These are phyloP conservation scores for Cutaneotrichosporon sp. DNA, from an alignment of 1,284 basidiomycete species.

Conservation along the genomic window DNA sequence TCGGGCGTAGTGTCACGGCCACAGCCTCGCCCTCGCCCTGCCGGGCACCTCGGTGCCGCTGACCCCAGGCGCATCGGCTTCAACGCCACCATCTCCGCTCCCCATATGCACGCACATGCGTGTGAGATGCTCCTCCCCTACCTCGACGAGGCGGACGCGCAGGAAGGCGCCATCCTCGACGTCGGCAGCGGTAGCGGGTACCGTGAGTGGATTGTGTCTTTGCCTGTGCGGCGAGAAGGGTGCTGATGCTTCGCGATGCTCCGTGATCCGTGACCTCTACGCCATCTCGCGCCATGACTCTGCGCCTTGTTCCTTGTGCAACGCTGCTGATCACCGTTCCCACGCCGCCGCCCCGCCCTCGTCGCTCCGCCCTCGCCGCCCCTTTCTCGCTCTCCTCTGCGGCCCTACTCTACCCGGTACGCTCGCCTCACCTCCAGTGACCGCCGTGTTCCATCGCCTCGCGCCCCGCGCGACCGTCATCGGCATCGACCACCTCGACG, in stretches of 20 bases:
- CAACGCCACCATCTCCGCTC: slow-evolving; percentile 54
- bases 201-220: slow-evolving; percentile 63
- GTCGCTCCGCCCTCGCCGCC: not conserved
- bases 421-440: slow-evolving; percentile 32
- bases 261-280: not conserved
- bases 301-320: no score
- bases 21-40: no score
- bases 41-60: not conserved
- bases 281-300: not conserved
- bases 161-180: slow-evolving; percentile 41
- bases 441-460: slow-evolving; percentile 73
- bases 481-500: slow-evolving; percentile 88
- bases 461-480: slow-evolving; percentile 66
- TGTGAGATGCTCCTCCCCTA: slow-evolving; percentile 43
- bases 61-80: slow-evolving; percentile 46
- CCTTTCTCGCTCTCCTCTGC: not conserved
- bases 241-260: not conserved
- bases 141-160: slow-evolving; percentile 26
- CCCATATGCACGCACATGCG: slow-evolving; percentile 55
- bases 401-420: not conserved
- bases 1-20: no score
- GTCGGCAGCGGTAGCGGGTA: slow-evolving; percentile 62
- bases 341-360: not conserved
- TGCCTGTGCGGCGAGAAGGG: not conserved
- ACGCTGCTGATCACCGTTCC: not conserved